Conservation (phyloP, 805 yeast species). For the Schwanniomyces yamadae region DNA sequence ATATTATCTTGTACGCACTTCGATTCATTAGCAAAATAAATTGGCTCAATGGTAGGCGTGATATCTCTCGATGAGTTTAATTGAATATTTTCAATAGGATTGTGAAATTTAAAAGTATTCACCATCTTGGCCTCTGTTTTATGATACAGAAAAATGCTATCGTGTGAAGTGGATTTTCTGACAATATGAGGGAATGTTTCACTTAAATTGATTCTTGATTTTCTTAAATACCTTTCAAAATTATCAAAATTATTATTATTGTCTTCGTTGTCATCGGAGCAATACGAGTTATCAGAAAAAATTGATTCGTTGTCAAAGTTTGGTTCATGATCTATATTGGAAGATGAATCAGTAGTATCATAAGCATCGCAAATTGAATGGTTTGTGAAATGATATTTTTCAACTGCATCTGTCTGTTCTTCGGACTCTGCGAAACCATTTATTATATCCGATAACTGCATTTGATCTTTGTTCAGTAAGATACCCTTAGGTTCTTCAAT, state of each 20-base stretch:
- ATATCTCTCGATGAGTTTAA: conserved; percentile 13
- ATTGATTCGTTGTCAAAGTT: conserved; percentile 20
- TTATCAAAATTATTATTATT: conserved; percentile 21
- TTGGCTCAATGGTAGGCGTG: conserved; percentile 33
- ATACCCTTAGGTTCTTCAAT: too few relatives aligned
- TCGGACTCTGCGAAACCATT: too few relatives aligned
- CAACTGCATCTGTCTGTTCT: too few relatives aligned
- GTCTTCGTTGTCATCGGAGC: conserved; percentile 9
- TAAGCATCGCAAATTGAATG: too few relatives aligned
- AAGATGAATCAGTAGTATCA: too few relatives aligned
- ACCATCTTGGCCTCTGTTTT: conserved; percentile 1
- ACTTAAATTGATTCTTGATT: conserved; percentile 31
- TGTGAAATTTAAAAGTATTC: conserved; percentile 30
- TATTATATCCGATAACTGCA: too few relatives aligned
- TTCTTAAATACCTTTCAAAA: conserved; percentile 31
- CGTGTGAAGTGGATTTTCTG: conserved; percentile 24
- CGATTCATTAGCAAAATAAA: conserved; percentile 17
- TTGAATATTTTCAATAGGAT: conserved; percentile 32
- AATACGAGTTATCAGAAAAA: conserved; percentile 22
- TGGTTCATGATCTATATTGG: conserved; percentile 1
- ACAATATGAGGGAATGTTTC: conserved; percentile 28
- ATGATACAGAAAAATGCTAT: conserved; percentile 17
- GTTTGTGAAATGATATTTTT: too few relatives aligned
- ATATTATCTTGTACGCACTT: conserved; percentile 2
- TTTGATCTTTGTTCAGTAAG: too few relatives aligned